Base-by-base conservation (phyloP, 805 yeast genomes). In the Starmera quercuum region DNA sequence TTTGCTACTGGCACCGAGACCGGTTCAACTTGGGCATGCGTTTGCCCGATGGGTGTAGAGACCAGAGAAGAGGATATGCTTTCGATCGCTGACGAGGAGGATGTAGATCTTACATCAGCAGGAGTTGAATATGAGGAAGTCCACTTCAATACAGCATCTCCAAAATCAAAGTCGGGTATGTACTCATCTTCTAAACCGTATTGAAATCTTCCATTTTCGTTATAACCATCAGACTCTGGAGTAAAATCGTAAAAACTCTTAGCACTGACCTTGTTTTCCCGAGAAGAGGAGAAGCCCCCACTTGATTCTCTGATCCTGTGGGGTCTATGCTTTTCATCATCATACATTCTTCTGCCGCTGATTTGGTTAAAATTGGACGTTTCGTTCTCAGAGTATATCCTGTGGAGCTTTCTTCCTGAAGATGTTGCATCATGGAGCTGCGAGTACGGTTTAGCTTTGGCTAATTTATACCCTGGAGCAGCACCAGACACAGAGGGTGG, bases 111-210 rank as follows among this genome's bases (percentile, higher is more conserved):
- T 14, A 39, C 40, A 8, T 25, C 28, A 13, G 41, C 44, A 16
- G 30, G 19, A 34, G 14, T 26, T 34, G 16, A 23, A 23, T 38
- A 41, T 15, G 46, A 42, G 20, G 46, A 47, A 33, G 62, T 62
- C 83, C 83, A 77, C 34, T 62, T 60, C 32, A 60, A 53, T 1
- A 74, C 54, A 18, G 70, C 66, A 26, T 65, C 47, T n/a, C 53
- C 60, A 40, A 77, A 78, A 45, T 78, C 78, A 20, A 83, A 61
- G 31, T 79, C 83, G 0, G 90, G 90, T 12, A 83, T 69, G 46
- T 82, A 83, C 48, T 83, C 92, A 51, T 82, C 90, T 46, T 77
- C 81, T 43, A 81, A 60, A 1, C 85, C 87, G 22, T 21, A 24
- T 5, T 23, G 11, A 28, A 22, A 8, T 5, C 31, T n/a, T 20